Evolutionary conservation across 805 yeast species (phyloP).

Genomic region (Saturnispora saitoi): DNA sequence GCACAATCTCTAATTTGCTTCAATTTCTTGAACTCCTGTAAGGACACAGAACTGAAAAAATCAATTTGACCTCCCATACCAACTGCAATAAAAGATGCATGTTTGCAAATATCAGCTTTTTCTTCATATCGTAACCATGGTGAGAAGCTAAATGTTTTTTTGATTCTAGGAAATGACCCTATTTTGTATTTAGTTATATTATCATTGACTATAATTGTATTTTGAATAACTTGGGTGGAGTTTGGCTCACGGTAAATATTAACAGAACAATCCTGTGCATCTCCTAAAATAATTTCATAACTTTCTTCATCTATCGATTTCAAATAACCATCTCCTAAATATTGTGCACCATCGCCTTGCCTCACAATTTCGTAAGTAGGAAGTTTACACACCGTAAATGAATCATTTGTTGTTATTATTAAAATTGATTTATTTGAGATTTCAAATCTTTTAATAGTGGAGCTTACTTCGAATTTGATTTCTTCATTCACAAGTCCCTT

Average conservation of each 20-base stretch:
- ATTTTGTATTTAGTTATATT: conserved; percentile 12
- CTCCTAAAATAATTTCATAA: conserved; percentile 12
- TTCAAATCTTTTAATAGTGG: conserved; percentile 4
- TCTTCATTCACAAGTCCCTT: background rate
- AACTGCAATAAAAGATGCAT: conserved; percentile 21
- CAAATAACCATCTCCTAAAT: background rate
- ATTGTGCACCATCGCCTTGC: conserved; percentile 1
- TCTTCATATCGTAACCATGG: conserved; percentile 21
- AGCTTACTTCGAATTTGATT: background rate
- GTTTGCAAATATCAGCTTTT: conserved; percentile 5
- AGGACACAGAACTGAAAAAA: conserved; percentile 11
- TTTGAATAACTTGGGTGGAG: conserved; percentile 15
- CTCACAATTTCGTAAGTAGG: background rate
- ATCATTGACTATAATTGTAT: conserved; percentile 7
- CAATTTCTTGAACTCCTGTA: conserved; percentile 8
- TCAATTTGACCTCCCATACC: conserved; percentile 34
- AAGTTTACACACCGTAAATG: conserved; percentile 13
- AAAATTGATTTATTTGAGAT: conserved; percentile 10
- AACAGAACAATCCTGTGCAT: conserved; percentile 15
- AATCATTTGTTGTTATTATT: conserved; percentile 25
- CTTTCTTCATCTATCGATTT: conserved; percentile 11
- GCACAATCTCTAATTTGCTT: background rate
- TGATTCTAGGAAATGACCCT: conserved; percentile 29
- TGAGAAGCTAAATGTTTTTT: conserved; percentile 24
- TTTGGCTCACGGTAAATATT: conserved; percentile 3